Evolutionary conservation across 305 asterid genomes (phyloP), one percentile per base, ranked within the genome.

Genomic region (Nicotiana rustica): DNA sequence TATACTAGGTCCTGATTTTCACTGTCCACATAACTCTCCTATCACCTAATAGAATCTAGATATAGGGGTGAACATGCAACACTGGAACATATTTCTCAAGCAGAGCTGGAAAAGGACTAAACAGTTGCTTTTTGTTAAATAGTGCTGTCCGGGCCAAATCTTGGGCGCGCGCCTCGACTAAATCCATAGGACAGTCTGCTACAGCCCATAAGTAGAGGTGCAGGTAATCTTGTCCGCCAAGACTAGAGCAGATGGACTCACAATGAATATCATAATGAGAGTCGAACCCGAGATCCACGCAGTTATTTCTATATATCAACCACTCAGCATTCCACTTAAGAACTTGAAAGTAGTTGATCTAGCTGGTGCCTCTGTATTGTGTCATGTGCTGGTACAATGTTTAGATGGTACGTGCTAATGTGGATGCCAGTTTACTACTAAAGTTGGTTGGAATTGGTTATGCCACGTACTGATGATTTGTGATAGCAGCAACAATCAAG

Each of bases 301-400:
- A 4, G n/a, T 69, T 69, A 38, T 69, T 38, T 68, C 0, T 68
- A 36, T 5, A 67, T 68, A 68, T 68, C 15, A 17, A 68, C 55
- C 76, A 36, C 76, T 36, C 31, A 36, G 55, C 55, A 55, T 36
- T 36, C 6, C 21, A 36, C 75, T 67, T 33, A 3, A 47, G 47
- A 67, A 36, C 55, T 68, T 36, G 76, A 68, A 67, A 68, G 29
- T 14, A 36, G 56, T 36, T 36, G 56, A 68, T 36, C 76, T 9
- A 36, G 56, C 55, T 0, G 65, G 76, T 68, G 76, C 55, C 76
- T 68, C 21, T 4, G 76, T 36, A 68, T 68, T 68, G 76, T 68
- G 55, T 14, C 75, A 67, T 35, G 47, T 68, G 55, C 3, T 2
- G 17, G 15, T 68, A n/a, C n/a, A 68, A 68, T 36, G 76, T 36